A percentile compares a stretch with the other conserved stretches of the same genome.
phyloP scores from a whole-genome alignment of 2,329 filamentous ascomycete species.

The Aspergillus sp. region DNA sequence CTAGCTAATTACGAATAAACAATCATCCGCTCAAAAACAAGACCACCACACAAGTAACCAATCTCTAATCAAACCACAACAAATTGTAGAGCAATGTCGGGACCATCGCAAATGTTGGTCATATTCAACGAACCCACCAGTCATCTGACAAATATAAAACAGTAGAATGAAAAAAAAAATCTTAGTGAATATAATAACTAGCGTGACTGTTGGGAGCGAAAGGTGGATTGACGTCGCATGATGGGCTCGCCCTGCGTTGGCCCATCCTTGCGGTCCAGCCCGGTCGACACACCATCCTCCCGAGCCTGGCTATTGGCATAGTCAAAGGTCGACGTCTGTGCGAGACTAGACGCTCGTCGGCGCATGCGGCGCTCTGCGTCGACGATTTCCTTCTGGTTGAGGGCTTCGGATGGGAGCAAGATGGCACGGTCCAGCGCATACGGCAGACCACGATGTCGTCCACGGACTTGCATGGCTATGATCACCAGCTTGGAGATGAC shows the following conservation, averaged over 20 bases:
- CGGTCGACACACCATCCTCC: background rate
- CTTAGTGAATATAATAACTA: background rate
- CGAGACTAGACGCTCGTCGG: slow-evolving; percentile 37
- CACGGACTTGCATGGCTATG: slow-evolving; percentile 66
- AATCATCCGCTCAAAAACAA: too few species aligned
- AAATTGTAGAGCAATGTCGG: too few species aligned
- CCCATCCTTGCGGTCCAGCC: slow-evolving; percentile 16
- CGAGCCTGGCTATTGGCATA: background rate
- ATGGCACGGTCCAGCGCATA: slow-evolving; percentile 70
- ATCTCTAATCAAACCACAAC: too few species aligned
- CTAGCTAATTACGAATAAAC: too few species aligned
- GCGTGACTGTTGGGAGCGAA: slow-evolving; percentile 23
- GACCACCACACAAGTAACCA: too few species aligned
- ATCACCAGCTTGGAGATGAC: slow-evolving; percentile 66
- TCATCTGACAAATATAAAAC: background rate
- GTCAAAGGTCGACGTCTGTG: slow-evolving; percentile 25
- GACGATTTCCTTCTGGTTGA: slow-evolving; percentile 59
- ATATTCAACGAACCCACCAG: background rate
- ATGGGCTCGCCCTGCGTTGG: slow-evolving; percentile 17
- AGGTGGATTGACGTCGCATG: slow-evolving; percentile 28
- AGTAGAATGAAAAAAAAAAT: too few species aligned
- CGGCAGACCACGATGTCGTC: slow-evolving; percentile 63
- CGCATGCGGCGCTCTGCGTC: slow-evolving; percentile 49
- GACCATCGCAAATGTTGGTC: too few species aligned
- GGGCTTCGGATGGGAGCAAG: slow-evolving; percentile 63